Evolutionary conservation across 2,329 filamentous ascomycete species (phyloP).

Genomic region (Metarhizium brunneum): DNA sequence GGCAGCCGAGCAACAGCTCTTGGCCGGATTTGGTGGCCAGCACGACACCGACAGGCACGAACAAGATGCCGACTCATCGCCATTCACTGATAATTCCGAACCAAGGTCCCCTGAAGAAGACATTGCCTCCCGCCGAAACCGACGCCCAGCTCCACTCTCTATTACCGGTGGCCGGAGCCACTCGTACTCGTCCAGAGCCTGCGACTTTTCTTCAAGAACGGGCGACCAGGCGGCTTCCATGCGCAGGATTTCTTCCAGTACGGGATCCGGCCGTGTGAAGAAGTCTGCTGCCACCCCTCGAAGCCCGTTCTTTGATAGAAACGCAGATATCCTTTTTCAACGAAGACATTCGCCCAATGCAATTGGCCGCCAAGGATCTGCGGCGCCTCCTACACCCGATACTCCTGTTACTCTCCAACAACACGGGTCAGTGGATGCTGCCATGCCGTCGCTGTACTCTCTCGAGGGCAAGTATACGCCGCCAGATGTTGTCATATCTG

Average conservation of each 20-base stretch:
- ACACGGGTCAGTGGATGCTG: conserved; percentile 28
- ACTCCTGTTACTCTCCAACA: conserved; percentile 33
- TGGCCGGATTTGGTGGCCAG: conserved; percentile 1
- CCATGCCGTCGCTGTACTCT: conserved; percentile 24
- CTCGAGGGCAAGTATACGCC: conserved; percentile 19
- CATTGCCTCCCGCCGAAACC: conserved; percentile 44
- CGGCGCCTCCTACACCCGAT: conserved; percentile 40
- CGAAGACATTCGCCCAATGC: conserved; percentile 33
- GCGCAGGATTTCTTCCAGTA: conserved; percentile 44
- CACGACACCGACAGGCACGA: conserved; percentile 1
- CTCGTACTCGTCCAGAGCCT: conserved; percentile 34
- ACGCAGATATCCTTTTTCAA: conserved; percentile 34
- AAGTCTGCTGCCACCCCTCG: conserved; percentile 23
- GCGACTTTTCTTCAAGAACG: conserved; percentile 35
- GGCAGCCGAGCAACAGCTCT: conserved; percentile 1
- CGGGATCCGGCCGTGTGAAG: conserved; percentile 27
- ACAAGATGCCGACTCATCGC: conserved; percentile 4
- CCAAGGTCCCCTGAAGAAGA: conserved; percentile 43
- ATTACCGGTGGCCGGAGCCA: conserved; percentile 35
- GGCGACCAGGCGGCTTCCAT: conserved; percentile 38
- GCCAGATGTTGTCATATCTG: conserved; percentile 23
- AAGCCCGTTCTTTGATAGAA: conserved; percentile 33
- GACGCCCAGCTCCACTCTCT: conserved; percentile 34
- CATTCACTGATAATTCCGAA: conserved; percentile 11
- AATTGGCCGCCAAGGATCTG: conserved; percentile 25